Evolutionary conservation across 2,329 filamentous ascomycete species (phyloP), one percentile per base, ranked within the genome.

Genomic region (Canariomyces notabilis): DNA sequence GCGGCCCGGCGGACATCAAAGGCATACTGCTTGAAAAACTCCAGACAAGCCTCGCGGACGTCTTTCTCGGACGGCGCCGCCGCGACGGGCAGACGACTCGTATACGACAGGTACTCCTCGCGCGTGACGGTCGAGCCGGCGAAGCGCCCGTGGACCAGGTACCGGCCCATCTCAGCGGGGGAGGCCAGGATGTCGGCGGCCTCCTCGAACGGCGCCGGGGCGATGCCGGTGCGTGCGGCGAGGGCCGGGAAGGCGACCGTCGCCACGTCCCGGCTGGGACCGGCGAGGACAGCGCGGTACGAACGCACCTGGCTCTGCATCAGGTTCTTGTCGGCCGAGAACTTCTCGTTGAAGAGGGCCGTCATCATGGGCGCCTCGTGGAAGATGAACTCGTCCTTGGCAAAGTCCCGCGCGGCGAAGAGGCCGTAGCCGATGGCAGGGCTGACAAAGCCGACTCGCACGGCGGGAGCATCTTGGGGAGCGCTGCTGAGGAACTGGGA

Each of bases 341-440:
- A 46, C 7, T 18, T 44, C 22, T 54, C 55, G 49, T 57, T 56
- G 50, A 52, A 59, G 43, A 34, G 48, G 49, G 45, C 60, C 45
- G 22, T 54, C 46, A 54, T 57, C 37, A 52, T 40, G 37, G 43
- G 56, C 40, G 38, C 50, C 36, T 65, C 63, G 38, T 55, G 44
- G 42, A 59, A 61, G 40, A 64, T 51, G 36, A 53, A 50, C 21
- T 63, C 58, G 18, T 53, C 55, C 11, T 48, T 38, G 3, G 21
- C 21, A 22, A 60, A 53, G 43, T 54, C 38, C 15, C 55, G 54
- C n/a, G 55, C 48, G 6, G 63, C 61, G 40, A 59, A 63, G 39
- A 65, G 55, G 37, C 61, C 59, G 37, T 61, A 60, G 37, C 62
- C 62, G 5, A 65, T 42, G 14, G 39, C 26, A 1, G 52, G 41